These are phyloP conservation scores for Scutellaria minor DNA, from an alignment of 257 asterid genomes.

Conservation along the genomic window DNA sequence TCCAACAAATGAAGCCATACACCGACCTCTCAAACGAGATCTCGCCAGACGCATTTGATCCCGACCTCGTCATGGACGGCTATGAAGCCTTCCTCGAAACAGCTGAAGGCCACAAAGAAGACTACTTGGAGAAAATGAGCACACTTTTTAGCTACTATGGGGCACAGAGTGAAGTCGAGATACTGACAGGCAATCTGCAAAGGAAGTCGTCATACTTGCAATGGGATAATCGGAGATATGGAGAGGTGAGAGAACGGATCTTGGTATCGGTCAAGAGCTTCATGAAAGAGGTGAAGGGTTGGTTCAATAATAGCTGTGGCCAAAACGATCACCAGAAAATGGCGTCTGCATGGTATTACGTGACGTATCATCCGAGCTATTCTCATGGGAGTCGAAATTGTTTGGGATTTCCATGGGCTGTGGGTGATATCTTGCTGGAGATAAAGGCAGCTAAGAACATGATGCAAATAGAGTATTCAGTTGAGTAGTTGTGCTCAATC, in stretches of 20 bases:
- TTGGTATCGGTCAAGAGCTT: constrained; percentile 70
- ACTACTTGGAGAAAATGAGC: constrained; percentile 64
- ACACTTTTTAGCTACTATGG: constrained; percentile 65
- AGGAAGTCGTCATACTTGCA: constrained; percentile 65
- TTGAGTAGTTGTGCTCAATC: not conserved
- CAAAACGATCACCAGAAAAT: constrained; percentile 47
- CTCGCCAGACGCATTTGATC: constrained; percentile 59
- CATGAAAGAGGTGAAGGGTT: constrained; percentile 73
- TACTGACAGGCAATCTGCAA: constrained; percentile 74
- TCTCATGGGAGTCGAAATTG: constrained; percentile 55
- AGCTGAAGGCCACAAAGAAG: constrained; percentile 66
- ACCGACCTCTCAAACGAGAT: constrained; percentile 27
- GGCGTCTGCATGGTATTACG: constrained; percentile 94
- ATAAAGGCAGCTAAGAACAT: constrained; percentile 49
- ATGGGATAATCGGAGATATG: constrained; percentile 77
- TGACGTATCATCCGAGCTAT: constrained; percentile 66
- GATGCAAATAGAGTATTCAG: constrained; percentile 24
- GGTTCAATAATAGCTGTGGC: constrained; percentile 54
- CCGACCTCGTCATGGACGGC: constrained; percentile 68
- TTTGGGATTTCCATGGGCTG: constrained; percentile 90
- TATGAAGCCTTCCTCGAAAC: constrained; percentile 50
- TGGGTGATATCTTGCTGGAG: constrained; percentile 68
- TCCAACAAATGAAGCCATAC: constrained; percentile 36
- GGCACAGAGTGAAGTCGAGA: constrained; percentile 80
- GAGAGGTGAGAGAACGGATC: constrained; percentile 83